Evolutionary conservation across 1,284 basidiomycete genomes (phyloP), one percentile per base, ranked within the genome.

Genomic region (Laetiporus sulphureus): DNA sequence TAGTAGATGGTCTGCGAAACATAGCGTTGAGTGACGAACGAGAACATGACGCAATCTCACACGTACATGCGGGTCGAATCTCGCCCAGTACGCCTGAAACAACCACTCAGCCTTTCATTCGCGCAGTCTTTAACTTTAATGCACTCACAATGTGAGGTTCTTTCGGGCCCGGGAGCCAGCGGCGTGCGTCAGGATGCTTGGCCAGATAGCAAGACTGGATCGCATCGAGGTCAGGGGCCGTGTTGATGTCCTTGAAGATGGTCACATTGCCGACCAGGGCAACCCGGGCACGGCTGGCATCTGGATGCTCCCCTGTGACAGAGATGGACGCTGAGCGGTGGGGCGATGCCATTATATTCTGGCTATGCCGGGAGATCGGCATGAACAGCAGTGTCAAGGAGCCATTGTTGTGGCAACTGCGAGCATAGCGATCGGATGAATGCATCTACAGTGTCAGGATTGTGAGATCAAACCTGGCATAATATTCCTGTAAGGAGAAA

Each of bases 401-500:
- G n/a, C 78, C 76, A 50, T 79, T 73, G 10, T 62, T 47, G 54
- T 74, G 67, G 56, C 79, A 83, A 45, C 77, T 79, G 54, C 27
- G 42, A 13, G 19, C 16, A 10, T 12, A 22, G n/a, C 7, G 31
- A n/a, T 22, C 16, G 11, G 16, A 13, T 23, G 19, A 23, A 16
- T 13, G 32, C 21, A n/a, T 25, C 29, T 25, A 10, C 10, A 3
- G 5, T 25, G 20, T 35, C 18, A 25, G 21, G 36, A 34, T 27
- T 22, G 25, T 34, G 19, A 38, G 42, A 29, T 27, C 53, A 42
- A 42, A 67, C 67, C 64, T 69, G 32, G 66, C 64, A 54, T 75
- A 71, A 53, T 80, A 80, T 60, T 81, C 79, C 59, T 79, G 76
- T 44, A 81, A 59, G 5, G 76, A 67, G 54, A 80, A 79, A 12